These are phyloP conservation scores for Scutellaria barbata DNA, from an alignment of 257 asterid species.

Conservation along the genomic window DNA sequence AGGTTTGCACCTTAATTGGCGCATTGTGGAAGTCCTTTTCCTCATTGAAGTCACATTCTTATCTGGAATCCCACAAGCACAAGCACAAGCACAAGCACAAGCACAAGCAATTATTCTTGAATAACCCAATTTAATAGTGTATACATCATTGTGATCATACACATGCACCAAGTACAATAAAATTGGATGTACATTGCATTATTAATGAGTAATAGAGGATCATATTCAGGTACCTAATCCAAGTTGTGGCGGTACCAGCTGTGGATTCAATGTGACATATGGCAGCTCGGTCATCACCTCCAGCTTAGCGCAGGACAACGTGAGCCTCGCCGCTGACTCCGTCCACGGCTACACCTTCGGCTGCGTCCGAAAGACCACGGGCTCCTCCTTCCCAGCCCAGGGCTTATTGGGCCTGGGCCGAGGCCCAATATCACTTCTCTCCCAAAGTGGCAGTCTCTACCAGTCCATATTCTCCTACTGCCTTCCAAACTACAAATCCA, in stretches of 20 bases:
- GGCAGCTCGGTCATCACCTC: constrained; percentile 68
- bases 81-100: too few species aligned
- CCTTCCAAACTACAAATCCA: constrained; percentile 69
- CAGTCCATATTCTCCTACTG: constrained; percentile 80
- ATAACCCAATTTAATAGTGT: too few species aligned
- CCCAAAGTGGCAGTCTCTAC: constrained; percentile 65
- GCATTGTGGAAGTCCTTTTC: neutral
- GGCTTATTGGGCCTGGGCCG: constrained; percentile 81
- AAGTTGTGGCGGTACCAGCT: constrained; percentile 48
- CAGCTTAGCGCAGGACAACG: constrained; percentile 58
- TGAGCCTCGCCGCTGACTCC: constrained; percentile 63
- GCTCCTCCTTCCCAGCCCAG: constrained; percentile 67
- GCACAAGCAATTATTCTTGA: neutral
- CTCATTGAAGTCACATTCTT: neutral
- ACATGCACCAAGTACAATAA: neutral
- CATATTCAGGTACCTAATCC: constrained; percentile 62
- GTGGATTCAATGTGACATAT: constrained; percentile 71
- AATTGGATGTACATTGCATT: neutral
- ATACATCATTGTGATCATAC: too few species aligned
- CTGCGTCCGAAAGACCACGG: constrained; percentile 56
- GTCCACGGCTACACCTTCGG: constrained; percentile 62
- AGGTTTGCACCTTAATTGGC: too few species aligned
- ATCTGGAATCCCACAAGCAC: neutral
- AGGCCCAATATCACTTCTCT: constrained; percentile 64
- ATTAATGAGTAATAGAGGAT: neutral